Base-by-base conservation (phyloP, 2,329 filamentous ascomycete species). In the Onygenales sp. region DNA sequence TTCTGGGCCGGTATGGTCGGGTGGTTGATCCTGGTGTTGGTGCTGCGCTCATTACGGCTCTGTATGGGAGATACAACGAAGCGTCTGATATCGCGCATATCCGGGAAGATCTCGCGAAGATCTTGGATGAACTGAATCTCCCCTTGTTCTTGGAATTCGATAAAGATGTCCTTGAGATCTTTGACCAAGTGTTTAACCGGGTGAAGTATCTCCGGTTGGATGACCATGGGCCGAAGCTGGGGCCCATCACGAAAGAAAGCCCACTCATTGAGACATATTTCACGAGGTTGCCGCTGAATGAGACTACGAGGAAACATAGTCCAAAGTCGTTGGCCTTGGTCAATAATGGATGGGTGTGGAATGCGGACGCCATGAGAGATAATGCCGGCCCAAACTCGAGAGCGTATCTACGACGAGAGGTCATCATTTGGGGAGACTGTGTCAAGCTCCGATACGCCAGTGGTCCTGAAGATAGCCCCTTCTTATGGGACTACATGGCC, bases 271-370 rank as follows among this genome's bases (percentile, higher is more conserved):
- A 98, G 74, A 79, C 87, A 0, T 98, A 98, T 73, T 98, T 98
- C 70, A 97, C 93, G 0, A 83, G 92, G 32, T 76, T 98, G 42
- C 88, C 91, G 1, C 68, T 80, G 33, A 95, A 95, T 62, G 82
- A 86, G 9, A 82, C 78, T 9, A 95, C 93, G 0, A 78, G 83
- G 57, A 84, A 88, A 63, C 86, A 94, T 64, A 84, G 84, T 54
- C 78, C 84, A 1, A 85, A 85, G 54, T 85, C 90, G 43, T 78
- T 95, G 45, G 88, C 89, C 2, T 74, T 98, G 50, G 91, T 85
- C 42, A 97, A 97, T 72, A 98, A 98, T 65, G 93, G 93, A 43
- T 98, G 93, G 93, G 91, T 98, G 7, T 98, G 93, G 93, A 92
- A 89, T 55, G 92, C 92, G 5, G 94, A 97, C 71, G 92, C 93